phyloP scores from a whole-genome alignment of 2,329 filamentous ascomycete genomes.

The Sporothrix brunneoviolacea region DNA sequence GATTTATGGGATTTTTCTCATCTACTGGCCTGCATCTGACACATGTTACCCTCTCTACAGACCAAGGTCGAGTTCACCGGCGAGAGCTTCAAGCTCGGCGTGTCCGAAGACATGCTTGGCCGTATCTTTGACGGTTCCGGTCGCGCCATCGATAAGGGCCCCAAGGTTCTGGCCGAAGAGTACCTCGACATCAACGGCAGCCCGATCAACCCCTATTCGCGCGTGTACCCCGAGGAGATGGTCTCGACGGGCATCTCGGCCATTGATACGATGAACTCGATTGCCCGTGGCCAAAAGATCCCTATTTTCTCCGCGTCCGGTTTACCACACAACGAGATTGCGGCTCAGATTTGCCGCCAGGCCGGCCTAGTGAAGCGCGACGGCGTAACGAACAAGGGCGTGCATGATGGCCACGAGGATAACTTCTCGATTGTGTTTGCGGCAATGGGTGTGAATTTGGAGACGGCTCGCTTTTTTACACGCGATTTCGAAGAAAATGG shows the following conservation, averaged over 20 bases:
- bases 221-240: conserved; percentile 99
- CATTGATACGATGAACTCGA: conserved; percentile 97
- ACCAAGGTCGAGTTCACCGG: conserved; percentile 97
- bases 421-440: conserved; percentile 99
- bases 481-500: conserved; percentile 99
- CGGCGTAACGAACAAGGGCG: conserved; percentile 80
- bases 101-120: conserved; percentile 98
- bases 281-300: conserved; percentile 98
- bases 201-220: conserved; percentile 96
- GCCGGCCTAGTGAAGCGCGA: conserved; percentile 79
- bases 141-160: conserved; percentile 96
- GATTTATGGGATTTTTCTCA: too few relatives aligned
- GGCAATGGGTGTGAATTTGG: conserved; percentile 99
- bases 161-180: conserved; percentile 95
- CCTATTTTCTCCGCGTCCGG: conserved; percentile 98
- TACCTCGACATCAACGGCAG: conserved; percentile 98
- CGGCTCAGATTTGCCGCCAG: conserved; percentile 96
- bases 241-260: conserved; percentile 98
- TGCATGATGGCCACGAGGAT: conserved; percentile 94
- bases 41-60: conserved; percentile 38
- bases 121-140: conserved; percentile 98
- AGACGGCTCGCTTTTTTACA: conserved; percentile 97
- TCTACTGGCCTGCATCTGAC: not conserved
- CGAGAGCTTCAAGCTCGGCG: conserved; percentile 94
- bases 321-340: conserved; percentile 99